Conservation (phyloP, 2,329 filamentous ascomycete genomes). For the Eutypa lata region DNA sequence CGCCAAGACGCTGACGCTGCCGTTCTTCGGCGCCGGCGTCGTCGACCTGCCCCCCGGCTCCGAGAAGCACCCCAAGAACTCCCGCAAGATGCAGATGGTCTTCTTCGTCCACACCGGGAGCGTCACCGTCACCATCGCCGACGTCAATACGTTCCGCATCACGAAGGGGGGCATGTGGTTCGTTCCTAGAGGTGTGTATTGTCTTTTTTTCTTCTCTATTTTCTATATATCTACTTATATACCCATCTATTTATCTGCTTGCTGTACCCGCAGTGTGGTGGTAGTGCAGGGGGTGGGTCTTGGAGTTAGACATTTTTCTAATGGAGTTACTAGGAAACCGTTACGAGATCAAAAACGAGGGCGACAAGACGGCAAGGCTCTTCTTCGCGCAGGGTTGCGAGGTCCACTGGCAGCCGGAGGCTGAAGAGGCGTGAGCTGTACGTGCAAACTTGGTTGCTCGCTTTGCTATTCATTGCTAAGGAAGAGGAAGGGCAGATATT, state of each 20-base stretch:
- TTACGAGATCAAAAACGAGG: conserved; percentile 85
- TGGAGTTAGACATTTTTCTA: too few relatives aligned
- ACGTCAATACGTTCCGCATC: conserved; percentile 70
- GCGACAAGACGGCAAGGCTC: conserved; percentile 67
- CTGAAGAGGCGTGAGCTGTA: too few relatives aligned
- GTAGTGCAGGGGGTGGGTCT: too few relatives aligned
- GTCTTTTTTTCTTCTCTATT: conserved; percentile 1
- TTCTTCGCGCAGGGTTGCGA: conserved; percentile 93
- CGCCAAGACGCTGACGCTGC: conserved; percentile 78
- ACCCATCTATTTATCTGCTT: too few relatives aligned
- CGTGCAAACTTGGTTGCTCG: too few relatives aligned
- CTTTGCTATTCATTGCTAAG: too few relatives aligned
- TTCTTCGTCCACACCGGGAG: conserved; percentile 87
- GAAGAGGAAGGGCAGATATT: too few relatives aligned
- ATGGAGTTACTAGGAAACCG: conserved; percentile 86
- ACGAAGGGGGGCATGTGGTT: conserved; percentile 88
- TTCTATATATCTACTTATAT: conserved; percentile 6
- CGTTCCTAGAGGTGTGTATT: conserved; percentile 80
- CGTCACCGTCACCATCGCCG: conserved; percentile 74
- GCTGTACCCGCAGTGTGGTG: too few relatives aligned
- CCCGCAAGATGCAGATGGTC: conserved; percentile 92
- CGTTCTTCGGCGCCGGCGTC: conserved; percentile 86
- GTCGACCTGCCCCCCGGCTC: conserved; percentile 83
- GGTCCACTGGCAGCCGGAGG: conserved; percentile 29
- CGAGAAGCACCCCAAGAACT: conserved; percentile 87